Base-by-base conservation (phyloP, 2,329 filamentous ascomycete genomes). In the Geosmithia putterillii region DNA sequence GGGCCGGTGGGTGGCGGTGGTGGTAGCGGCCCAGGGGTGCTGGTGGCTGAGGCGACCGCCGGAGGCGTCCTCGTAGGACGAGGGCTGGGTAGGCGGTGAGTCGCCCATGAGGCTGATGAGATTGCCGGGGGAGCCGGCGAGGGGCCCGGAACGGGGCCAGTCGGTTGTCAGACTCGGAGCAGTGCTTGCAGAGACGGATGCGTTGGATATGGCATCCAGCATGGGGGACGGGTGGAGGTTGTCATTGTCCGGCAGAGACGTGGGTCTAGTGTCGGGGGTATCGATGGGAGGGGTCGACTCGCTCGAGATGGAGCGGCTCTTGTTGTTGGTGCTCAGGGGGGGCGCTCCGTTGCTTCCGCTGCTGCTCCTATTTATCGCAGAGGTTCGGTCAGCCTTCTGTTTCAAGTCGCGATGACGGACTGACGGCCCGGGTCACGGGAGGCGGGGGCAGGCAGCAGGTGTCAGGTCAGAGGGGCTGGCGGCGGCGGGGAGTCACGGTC, bases 61-160 rank as follows among this genome's bases (percentile, higher is more conserved):
- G 10, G 41, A 36, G 6, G 64, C 56, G 47, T 73, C 69, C 50
- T 73, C 69, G 48, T 71, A 73, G 2, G 69, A 73, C 18, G 69
- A 73, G 15, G 69, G 69, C 40, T 69, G 68, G 17, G 69, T 73
- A 3, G 71, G 70, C 40, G 71, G 70, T 19, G 70, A 74, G 48
- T 74, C 71, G 43, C 68, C 69, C 55, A 64, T 62, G 45, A 73
- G 54, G 52, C 62, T 71, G 48, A 73, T 71, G 45, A 73, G 59
- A 46, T 73, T 73, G 42, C 67, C 64, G n/a, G 70, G 70, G n/a
- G 71, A 73, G 46, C 67, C 66, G 32, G 65, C 66, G 46, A 73
- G 60, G 46, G 58, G 65, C 44, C 55, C 44, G 17, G 42, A 55
- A 42, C 62, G 59, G 47, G 61, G 55, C 67, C 69, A 73, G 50